phyloP scores from a whole-genome alignment of 2,329 filamentous ascomycete species.

The Calonectria ilicicola region DNA sequence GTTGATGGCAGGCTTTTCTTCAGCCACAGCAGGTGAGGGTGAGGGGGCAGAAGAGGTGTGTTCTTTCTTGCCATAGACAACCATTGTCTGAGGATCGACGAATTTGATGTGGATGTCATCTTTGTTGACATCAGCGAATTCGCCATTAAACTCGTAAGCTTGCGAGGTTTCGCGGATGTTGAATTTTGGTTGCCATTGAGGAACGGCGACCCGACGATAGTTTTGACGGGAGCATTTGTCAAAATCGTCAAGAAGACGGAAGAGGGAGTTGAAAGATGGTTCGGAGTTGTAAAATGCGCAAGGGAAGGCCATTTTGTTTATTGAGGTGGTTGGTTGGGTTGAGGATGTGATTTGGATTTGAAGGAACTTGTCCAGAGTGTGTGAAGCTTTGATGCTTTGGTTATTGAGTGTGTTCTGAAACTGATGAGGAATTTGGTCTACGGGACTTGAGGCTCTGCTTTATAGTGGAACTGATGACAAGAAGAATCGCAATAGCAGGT shows the following conservation, averaged over 20 bases:
- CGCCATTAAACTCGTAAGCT: slow-evolving; percentile 83
- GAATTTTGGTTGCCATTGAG: slow-evolving; percentile 80
- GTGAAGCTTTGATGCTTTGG: background rate
- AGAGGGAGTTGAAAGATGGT: slow-evolving; percentile 68
- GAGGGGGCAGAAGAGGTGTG: slow-evolving; percentile 69
- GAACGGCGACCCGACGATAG: slow-evolving; percentile 47
- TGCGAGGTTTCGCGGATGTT: slow-evolving; percentile 79
- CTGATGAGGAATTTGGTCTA: background rate
- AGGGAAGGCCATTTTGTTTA: slow-evolving; percentile 67
- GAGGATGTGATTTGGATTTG: slow-evolving; percentile 39
- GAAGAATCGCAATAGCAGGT: slow-evolving; percentile 9
- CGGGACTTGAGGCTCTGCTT: slow-evolving; percentile 37
- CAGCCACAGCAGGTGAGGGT: slow-evolving; percentile 59
- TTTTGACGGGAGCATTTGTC: slow-evolving; percentile 64
- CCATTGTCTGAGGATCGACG: slow-evolving; percentile 78
- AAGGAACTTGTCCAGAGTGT: background rate
- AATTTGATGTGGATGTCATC: slow-evolving; percentile 83
- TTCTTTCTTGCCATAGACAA: slow-evolving; percentile 77
- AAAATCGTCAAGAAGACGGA: slow-evolving; percentile 74
- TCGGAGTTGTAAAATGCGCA: slow-evolving; percentile 55
- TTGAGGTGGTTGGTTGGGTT: slow-evolving; percentile 37
- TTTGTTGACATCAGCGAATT: slow-evolving; percentile 81
- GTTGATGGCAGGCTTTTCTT: slow-evolving; percentile 54
- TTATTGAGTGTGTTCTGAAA: background rate
- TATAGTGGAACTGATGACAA: slow-evolving; percentile 42